Evolutionary conservation across 164 flowering plant species (phyloP), one percentile per base, ranked within the genome.

Genomic region (Berberis thunbergii): DNA sequence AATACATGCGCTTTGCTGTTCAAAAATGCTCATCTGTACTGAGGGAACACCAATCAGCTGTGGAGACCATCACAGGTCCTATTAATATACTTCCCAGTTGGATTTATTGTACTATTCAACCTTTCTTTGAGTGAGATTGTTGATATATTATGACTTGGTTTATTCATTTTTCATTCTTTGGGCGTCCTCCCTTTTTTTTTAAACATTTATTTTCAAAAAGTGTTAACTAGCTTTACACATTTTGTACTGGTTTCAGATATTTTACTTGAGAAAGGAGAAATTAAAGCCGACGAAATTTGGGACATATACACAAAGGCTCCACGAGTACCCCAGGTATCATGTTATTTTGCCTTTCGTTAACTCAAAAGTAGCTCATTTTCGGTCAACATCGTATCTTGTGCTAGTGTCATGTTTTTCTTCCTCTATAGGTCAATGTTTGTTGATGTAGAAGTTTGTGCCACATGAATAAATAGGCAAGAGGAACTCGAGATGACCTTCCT

Each of bases 271-370:
- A 81, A 80, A 63, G 95, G 87, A 54, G 86, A 84, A 76, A 87
- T 89, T 38, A 76, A 85, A 59, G 95, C 96, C 1, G 85, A 80
- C n/a, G 80, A 82, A 78, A 91, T 94, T 60, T 94, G 97, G 99
- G 82, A 81, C 59, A 78, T 89, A 68, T 94, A 83, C 73, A 77
- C 69, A 48, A 80, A 50, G 61, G 65, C 90, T 59, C 88, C 87
- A 61, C 77, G 84, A 69, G 63, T 83, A 52, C 83, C 86, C 58
- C 97, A 93, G 96, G 97, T 89, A 66, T 55, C 61, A 41, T 45
- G 2, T 8, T 56, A 5, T 56, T 39, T 6, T 2, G 64, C 12
- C 41, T 49, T 26, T n/a, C 11, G 2, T 2, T 13, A 50, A 43
- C 5, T 26, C 6, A 49, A 44, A 66, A 13, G 41, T 6, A 41